phyloP scores from a whole-genome alignment of 495 filamentous ascomycete genomes.

The Glutinoglossum americanum region DNA sequence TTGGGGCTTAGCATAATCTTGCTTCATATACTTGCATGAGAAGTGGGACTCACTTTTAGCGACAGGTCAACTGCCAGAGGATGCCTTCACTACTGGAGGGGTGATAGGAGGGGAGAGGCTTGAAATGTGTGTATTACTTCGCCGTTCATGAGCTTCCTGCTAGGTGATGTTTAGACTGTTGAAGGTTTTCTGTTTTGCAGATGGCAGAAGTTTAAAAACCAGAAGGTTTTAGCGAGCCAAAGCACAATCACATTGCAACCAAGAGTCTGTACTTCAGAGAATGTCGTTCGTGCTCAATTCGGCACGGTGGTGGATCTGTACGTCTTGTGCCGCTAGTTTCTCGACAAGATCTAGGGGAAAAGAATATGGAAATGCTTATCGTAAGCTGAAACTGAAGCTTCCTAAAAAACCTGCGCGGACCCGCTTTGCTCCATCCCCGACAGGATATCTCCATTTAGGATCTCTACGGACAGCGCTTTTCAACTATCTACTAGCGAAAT shows the following conservation, averaged over 20 bases:
- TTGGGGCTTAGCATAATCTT: neutral
- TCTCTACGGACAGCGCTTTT: slow-evolving; percentile 78
- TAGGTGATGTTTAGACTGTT: neutral
- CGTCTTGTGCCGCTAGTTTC: neutral
- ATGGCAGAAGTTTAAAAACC: neutral
- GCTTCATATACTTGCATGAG: neutral
- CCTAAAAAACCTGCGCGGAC: slow-evolving; percentile 45
- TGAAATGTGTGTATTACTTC: neutral
- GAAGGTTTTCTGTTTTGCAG: neutral
- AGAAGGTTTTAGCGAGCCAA: neutral
- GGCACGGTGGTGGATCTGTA: neutral
- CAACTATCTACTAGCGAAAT: slow-evolving; percentile 74
- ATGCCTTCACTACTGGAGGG: neutral
- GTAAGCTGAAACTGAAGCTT: slow-evolving; percentile 1
- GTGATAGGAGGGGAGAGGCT: neutral
- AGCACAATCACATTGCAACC: neutral
- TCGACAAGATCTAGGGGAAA: neutral
- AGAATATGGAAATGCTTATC: neutral
- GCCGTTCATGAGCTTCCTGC: neutral
- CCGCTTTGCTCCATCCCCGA: slow-evolving; percentile 89
- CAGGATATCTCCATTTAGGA: slow-evolving; percentile 80
- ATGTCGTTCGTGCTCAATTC: neutral
- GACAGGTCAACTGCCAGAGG: neutral
- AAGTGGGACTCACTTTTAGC: neutral
- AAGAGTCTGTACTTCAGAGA: neutral